Conservation (phyloP, 2,329 filamentous ascomycete genomes). For the Trichocomaceae sp. region DNA sequence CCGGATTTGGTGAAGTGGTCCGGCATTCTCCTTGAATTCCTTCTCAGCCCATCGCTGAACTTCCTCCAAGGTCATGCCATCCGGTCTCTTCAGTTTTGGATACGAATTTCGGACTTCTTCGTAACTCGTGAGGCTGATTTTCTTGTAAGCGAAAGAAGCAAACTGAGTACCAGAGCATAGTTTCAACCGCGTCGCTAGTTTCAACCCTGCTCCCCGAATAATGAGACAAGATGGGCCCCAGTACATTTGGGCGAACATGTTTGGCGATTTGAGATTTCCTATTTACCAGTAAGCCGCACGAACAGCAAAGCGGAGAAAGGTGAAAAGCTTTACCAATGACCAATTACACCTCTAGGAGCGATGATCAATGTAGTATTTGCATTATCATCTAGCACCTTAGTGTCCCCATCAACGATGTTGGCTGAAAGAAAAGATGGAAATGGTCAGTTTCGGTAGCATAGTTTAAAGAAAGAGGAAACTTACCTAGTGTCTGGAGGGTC, state of each 20-base stretch:
- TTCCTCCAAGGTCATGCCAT: constrained; percentile 15
- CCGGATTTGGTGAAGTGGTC: constrained; percentile 29
- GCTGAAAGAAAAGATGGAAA: constrained; percentile 16
- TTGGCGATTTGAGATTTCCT: constrained; percentile 21
- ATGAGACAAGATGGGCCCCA: constrained; percentile 22
- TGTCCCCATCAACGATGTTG: constrained; percentile 32
- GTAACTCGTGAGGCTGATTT: constrained; percentile 34
- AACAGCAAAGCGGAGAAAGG: background rate
- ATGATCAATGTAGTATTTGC: constrained; percentile 33
- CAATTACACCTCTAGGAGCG: constrained; percentile 27
- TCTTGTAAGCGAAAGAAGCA: background rate
- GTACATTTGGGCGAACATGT: constrained; percentile 23
- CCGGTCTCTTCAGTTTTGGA: constrained; percentile 20
- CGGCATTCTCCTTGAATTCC: constrained; percentile 20
- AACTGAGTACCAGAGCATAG: constrained; percentile 16
- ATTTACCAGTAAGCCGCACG: background rate
- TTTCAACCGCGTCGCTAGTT: constrained; percentile 17
- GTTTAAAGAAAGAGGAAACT: background rate
- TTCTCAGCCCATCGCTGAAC: constrained; percentile 22
- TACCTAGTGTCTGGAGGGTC: constrained; percentile 32
- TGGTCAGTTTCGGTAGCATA: background rate
- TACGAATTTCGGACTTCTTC: constrained; percentile 30
- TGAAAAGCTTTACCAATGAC: constrained; percentile 27
- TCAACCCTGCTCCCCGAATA: constrained; percentile 18
- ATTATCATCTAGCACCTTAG: constrained; percentile 13